Conservation (phyloP, 202 grass and related monocot species). For the Hordeum pubiflorum region DNA sequence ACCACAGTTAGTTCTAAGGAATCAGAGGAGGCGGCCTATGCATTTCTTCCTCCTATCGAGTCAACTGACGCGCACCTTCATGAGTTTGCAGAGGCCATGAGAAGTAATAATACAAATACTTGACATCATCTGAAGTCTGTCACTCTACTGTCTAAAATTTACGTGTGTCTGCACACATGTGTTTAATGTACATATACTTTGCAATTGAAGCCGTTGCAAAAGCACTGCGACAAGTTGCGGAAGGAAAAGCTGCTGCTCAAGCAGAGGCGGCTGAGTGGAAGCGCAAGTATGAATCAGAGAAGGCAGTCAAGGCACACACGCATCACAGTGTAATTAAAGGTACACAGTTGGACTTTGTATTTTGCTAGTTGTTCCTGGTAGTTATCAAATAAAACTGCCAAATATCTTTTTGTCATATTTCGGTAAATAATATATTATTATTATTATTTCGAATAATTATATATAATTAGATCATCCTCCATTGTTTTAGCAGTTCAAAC, state of each 20-base stretch:
- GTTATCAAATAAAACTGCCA: background rate
- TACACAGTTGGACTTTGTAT: background rate
- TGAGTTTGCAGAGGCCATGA: conserved; percentile 86
- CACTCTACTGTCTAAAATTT: background rate
- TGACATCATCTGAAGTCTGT: background rate
- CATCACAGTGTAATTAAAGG: conserved; percentile 49
- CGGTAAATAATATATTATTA: background rate
- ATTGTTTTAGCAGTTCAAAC: background rate
- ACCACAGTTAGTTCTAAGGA: conserved; percentile 32
- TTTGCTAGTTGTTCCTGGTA: background rate
- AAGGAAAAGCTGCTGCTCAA: conserved; percentile 87
- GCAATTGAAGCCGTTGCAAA: conserved; percentile 75
- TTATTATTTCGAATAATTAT: background rate
- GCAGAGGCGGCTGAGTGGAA: conserved; percentile 87
- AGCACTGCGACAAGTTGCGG: conserved; percentile 66
- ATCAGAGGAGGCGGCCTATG: conserved; percentile 48
- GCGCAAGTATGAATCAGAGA: conserved; percentile 78
- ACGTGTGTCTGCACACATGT: background rate
- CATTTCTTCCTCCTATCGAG: conserved; percentile 62
- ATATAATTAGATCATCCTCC: background rate
- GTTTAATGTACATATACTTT: conserved; percentile 15
- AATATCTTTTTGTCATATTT: background rate
- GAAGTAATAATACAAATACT: conserved; percentile 50
- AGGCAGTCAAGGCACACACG: conserved; percentile 47
- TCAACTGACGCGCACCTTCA: conserved; percentile 79